A percentile compares a stretch with the other conserved stretches of the same genome.
Evolutionary conservation across 495 filamentous ascomycete species (phyloP).

Genomic region (Podospora anserina): DNA sequence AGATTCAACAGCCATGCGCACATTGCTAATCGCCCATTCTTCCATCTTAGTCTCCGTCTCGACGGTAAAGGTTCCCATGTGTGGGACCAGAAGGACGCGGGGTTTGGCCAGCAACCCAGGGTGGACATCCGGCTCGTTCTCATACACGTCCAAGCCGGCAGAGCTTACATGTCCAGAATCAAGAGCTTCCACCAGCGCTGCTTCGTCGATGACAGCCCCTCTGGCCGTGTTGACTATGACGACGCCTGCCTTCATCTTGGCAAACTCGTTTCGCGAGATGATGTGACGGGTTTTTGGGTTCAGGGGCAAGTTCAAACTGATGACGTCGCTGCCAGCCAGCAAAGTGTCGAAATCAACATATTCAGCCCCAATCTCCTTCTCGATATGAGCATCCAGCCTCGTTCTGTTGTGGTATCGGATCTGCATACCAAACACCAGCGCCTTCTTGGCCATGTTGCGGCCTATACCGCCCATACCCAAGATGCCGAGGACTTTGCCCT

Average conservation of each 20-base stretch:
- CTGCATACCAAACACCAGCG: constrained; percentile 61
- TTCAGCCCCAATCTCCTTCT: constrained; percentile 57
- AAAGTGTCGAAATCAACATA: constrained; percentile 70
- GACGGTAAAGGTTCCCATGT: constrained; percentile 68
- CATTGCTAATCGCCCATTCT: constrained; percentile 64
- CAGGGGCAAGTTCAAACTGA: constrained; percentile 73
- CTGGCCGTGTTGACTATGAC: constrained; percentile 72
- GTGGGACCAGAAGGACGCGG: constrained; percentile 70
- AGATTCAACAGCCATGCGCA: constrained; percentile 60
- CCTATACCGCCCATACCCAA: constrained; percentile 90
- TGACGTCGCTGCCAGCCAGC: constrained; percentile 62
- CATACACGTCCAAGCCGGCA: constrained; percentile 76
- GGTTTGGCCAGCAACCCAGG: constrained; percentile 66
- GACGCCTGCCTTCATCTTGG: constrained; percentile 66
- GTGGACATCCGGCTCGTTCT: constrained; percentile 72
- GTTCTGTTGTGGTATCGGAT: constrained; percentile 67
- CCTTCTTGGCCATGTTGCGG: constrained; percentile 46
- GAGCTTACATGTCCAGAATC: constrained; percentile 64
- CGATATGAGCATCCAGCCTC: constrained; percentile 44
- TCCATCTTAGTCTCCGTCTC: constrained; percentile 77
- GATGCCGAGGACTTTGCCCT: constrained; percentile 71
- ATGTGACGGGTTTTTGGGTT: constrained; percentile 67
- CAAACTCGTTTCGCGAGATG: constrained; percentile 60
- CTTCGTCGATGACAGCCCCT: constrained; percentile 68
- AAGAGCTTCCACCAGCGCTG: constrained; percentile 65